Base-by-base conservation (phyloP, 441 rosid genomes). In the Raphanus hybrid region DNA sequence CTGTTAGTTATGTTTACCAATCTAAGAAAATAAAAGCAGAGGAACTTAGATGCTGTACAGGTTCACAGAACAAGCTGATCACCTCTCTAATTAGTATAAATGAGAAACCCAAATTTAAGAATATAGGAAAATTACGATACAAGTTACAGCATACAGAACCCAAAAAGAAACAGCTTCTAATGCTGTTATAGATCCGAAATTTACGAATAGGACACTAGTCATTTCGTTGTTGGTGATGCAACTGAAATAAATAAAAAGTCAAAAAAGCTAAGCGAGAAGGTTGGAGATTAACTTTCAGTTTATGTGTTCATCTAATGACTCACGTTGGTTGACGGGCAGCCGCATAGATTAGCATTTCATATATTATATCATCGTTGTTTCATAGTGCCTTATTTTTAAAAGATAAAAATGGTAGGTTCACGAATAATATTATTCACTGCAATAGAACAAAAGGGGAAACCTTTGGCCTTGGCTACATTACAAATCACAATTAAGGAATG, bases 101-200 rank as follows among this genome's bases (percentile, higher is more conserved):
- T 43, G 54, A 75, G 73, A 59, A 59, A 5, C 39, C 68, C 73
- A 67, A 68, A 32, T 32, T 75, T 27, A 27, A 67, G 61, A 45
- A 59, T 26, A 66, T 16, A 16, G 3, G 14, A 16, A 45, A 15
- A 16, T 0, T 54, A 54, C 59, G 29, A 62, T 29, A 50, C 34
- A 54, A 64, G 48, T 4, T 63, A 29, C 29, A 64, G 39, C 64
- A 6, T 37, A 70, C 23, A 57, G 65, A 64, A 63, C 16, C 15
- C 16, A 63, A 15, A 15, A 29, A 12, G 41, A 64, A 70, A 39
- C 59, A 64, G 16, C 6, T 37, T 70, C 35, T 29, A 54, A 69
- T 8, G 35, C 15, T 4, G 65, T 54, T 63, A 54, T 70, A 63
- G 75, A 76, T 76, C 80, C 80, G 75, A 70, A 76, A 64, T 64